Evolutionary conservation across 306 rosid species (phyloP).

Genomic region (Prunus mira): DNA sequence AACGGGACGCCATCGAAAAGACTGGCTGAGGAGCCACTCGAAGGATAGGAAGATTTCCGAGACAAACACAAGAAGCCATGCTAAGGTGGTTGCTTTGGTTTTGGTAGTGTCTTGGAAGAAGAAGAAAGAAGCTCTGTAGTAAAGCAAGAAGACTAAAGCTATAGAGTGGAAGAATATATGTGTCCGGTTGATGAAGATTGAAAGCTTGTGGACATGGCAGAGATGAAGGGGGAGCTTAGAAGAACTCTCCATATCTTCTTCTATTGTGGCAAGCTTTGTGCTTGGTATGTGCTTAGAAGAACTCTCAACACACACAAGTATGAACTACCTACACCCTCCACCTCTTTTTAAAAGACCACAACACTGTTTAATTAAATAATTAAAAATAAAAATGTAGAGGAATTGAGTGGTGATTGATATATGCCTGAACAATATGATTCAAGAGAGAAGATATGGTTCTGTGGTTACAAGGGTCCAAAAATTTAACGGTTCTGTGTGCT

Average conservation of each 20-base stretch:
- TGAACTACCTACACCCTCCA: background rate
- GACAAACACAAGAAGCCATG: conserved; percentile 52
- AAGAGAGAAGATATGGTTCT: too few relatives aligned
- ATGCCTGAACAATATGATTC: too few relatives aligned
- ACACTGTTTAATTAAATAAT: background rate
- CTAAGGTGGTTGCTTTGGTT: conserved; percentile 21
- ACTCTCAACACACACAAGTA: background rate
- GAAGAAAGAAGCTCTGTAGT: conserved; percentile 44
- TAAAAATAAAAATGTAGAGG: too few relatives aligned
- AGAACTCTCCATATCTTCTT: conserved; percentile 32
- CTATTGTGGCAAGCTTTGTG: background rate
- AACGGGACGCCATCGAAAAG: conserved; percentile 55
- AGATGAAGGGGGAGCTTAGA: conserved; percentile 35
- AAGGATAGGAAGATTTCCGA: conserved; percentile 62
- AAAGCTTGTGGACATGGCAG: conserved; percentile 38
- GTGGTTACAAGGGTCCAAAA: too few relatives aligned
- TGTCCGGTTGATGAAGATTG: conserved; percentile 41
- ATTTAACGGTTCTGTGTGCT: too few relatives aligned
- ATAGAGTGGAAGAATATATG: conserved; percentile 45
- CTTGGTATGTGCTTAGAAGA: background rate
- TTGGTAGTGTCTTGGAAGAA: conserved; percentile 25
- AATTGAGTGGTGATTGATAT: too few relatives aligned
- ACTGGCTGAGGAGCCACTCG: conserved; percentile 59
- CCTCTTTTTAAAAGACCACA: background rate
- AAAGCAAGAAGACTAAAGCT: conserved; percentile 50